Evolutionary conservation across 2,329 filamentous ascomycete genomes (phyloP).

Genomic region (Malbranchea zuffiana): DNA sequence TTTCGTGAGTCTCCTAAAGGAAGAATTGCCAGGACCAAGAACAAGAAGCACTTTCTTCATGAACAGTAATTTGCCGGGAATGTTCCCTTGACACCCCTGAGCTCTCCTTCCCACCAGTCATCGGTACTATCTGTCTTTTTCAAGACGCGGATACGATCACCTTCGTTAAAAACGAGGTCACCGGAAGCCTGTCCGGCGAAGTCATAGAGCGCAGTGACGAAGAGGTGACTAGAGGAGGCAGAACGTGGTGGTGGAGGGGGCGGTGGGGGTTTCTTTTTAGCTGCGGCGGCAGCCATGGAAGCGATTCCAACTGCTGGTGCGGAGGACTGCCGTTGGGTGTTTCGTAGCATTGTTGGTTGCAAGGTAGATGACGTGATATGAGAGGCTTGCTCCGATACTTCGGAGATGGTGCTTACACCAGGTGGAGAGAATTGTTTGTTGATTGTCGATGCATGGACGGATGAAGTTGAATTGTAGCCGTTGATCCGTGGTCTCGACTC

Average conservation of each 20-base stretch:
- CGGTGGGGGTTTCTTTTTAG: slow-evolving; percentile 66
- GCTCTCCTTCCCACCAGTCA: slow-evolving; percentile 80
- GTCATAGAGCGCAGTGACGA: slow-evolving; percentile 62
- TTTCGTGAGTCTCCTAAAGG: too few relatives aligned
- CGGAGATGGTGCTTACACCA: background rate
- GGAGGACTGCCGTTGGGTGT: slow-evolving; percentile 15
- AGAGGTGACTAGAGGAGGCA: slow-evolving; percentile 41
- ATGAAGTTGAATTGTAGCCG: slow-evolving; percentile 8
- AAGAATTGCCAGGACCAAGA: too few relatives aligned
- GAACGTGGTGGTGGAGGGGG: slow-evolving; percentile 54
- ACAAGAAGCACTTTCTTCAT: too few relatives aligned
- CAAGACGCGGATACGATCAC: slow-evolving; percentile 64
- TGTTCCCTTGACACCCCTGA: slow-evolving; percentile 55
- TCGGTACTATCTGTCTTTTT: slow-evolving; percentile 70
- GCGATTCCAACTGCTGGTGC: slow-evolving; percentile 31
- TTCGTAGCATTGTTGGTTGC: slow-evolving; percentile 8
- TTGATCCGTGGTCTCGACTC: slow-evolving; percentile 21
- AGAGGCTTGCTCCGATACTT: slow-evolving; percentile 2
- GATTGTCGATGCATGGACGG: slow-evolving; percentile 2
- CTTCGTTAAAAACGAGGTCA: slow-evolving; percentile 64
- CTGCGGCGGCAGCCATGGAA: slow-evolving; percentile 34
- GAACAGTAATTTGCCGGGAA: slow-evolving; percentile 80
- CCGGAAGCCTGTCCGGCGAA: slow-evolving; percentile 59
- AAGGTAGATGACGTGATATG: slow-evolving; percentile 1
- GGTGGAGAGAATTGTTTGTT: slow-evolving; percentile 6